phyloP scores from a whole-genome alignment of 305 asterid genomes.

The Lippia alba region DNA sequence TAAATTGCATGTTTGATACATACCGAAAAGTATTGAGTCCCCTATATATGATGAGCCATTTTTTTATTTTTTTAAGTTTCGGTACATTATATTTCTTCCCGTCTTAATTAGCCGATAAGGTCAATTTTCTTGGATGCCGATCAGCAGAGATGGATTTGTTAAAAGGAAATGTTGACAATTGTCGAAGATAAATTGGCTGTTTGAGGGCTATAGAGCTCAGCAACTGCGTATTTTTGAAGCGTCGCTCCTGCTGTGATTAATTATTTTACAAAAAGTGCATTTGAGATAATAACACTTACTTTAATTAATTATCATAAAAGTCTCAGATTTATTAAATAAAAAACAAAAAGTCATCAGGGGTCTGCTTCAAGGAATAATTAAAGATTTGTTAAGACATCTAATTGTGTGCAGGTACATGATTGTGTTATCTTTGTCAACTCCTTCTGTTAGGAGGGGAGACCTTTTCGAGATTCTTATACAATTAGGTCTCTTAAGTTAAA shows the following conservation, averaged over 20 bases:
- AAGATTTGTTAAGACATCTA: background rate
- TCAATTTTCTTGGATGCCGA: slow-evolving; percentile 55
- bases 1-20: no score
- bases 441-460: slow-evolving; percentile 16
- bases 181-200: slow-evolving; percentile 22
- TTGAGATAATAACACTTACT: slow-evolving; percentile 41
- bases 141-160: slow-evolving; percentile 53
- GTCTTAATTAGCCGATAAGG: slow-evolving; percentile 46
- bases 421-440: slow-evolving; percentile 42
- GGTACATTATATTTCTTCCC: no score
- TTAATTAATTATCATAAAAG: slow-evolving; percentile 21
- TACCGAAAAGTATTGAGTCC: no score
- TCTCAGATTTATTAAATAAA: background rate
- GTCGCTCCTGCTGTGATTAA: slow-evolving; percentile 22
- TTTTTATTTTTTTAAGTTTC: no score
- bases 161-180: slow-evolving; percentile 55
- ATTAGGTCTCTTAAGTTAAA: background rate
- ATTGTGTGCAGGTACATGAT: slow-evolving; percentile 30
- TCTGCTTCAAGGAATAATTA: slow-evolving; percentile 31
- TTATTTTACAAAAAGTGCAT: slow-evolving; percentile 47
- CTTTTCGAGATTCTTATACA: slow-evolving; percentile 25
- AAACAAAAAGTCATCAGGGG: slow-evolving; percentile 37
- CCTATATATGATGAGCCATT: no score
- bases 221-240: slow-evolving; percentile 39
- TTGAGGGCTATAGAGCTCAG: slow-evolving; percentile 42